Percentiles rank a stretch among this genome's conserved stretches.
These are phyloP conservation scores for Tritrichomonas musculus DNA, from an alignment of 208 protist species.

Conservation along the genomic window DNA sequence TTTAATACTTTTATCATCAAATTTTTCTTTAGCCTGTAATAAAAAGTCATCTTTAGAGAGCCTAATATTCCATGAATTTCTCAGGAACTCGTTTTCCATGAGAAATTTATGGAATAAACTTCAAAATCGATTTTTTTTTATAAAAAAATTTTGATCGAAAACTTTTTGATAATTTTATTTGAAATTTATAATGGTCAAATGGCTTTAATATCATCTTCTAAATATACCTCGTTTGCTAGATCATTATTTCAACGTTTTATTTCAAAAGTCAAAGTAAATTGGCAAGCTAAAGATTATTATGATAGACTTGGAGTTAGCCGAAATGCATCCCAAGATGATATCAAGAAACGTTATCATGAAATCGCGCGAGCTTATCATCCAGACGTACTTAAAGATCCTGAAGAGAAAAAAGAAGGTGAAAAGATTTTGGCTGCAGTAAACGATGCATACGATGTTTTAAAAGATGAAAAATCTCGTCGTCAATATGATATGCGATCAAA, in stretches of 20 bases:
- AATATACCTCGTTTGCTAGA: too few species aligned
- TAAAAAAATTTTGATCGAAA: too few species aligned
- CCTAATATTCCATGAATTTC: too few species aligned
- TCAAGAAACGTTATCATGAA: conserved; percentile 31
- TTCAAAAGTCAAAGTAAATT: background rate
- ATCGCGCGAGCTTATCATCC: background rate
- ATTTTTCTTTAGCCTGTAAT: too few species aligned
- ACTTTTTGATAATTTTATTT: too few species aligned
- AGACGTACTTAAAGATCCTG: background rate
- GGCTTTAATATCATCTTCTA: too few species aligned
- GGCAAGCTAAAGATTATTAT: conserved; percentile 8
- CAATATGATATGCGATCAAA: background rate
- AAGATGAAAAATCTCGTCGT: background rate
- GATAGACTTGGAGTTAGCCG: background rate
- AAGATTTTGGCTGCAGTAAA: conserved; percentile 16
- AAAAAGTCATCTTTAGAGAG: too few species aligned
- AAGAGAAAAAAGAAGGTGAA: conserved; percentile 10
- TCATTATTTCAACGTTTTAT: background rate
- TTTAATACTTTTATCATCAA: too few species aligned
- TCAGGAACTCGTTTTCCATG: too few species aligned
- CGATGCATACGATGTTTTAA: background rate
- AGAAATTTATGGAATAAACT: too few species aligned
- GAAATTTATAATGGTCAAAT: too few species aligned
- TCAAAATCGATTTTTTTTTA: too few species aligned
- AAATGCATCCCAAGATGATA: background rate